phyloP scores from a whole-genome alignment of 805 yeast genomes.

The Nakazawaea holstii region DNA sequence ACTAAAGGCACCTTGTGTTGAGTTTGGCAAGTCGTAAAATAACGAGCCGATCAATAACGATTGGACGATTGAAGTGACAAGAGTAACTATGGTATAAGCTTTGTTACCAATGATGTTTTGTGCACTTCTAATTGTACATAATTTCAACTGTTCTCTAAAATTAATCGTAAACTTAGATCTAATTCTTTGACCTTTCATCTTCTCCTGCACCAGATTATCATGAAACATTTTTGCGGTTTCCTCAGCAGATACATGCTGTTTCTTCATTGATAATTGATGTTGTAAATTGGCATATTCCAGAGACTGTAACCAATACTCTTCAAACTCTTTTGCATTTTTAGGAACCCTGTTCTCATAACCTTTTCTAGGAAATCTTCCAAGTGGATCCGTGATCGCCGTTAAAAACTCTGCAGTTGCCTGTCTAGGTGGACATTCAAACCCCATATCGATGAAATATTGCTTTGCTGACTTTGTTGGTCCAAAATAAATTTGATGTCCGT shows the following conservation, averaged over 20 bases:
- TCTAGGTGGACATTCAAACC: slow-evolving; percentile 50
- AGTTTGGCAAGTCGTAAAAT: slow-evolving; percentile 31
- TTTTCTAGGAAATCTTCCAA: too few relatives aligned
- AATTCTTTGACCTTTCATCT: slow-evolving; percentile 30
- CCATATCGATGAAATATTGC: slow-evolving; percentile 46
- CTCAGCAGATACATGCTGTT: neutral
- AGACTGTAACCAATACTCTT: slow-evolving; percentile 30
- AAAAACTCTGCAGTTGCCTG: too few relatives aligned
- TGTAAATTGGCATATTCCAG: slow-evolving; percentile 26
- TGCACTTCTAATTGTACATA: slow-evolving; percentile 32
- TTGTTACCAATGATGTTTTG: slow-evolving; percentile 39
- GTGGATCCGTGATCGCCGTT: too few relatives aligned
- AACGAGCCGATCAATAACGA: slow-evolving; percentile 11
- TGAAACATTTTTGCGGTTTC: too few relatives aligned
- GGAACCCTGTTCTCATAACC: slow-evolving; percentile 33
- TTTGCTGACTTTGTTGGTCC: slow-evolving; percentile 43
- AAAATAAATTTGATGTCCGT: slow-evolving; percentile 51
- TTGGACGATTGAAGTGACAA: slow-evolving; percentile 34
- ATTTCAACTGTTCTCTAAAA: slow-evolving; percentile 40
- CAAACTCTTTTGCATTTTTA: slow-evolving; percentile 30
- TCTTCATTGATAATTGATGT: slow-evolving; percentile 26
- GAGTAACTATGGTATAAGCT: slow-evolving; percentile 33
- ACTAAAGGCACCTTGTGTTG: slow-evolving; percentile 52
- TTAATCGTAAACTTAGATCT: slow-evolving; percentile 39
- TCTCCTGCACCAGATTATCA: too few relatives aligned